Base-by-base conservation (phyloP, 169 alveolate species). In the Plasmodium blacklocki region DNA sequence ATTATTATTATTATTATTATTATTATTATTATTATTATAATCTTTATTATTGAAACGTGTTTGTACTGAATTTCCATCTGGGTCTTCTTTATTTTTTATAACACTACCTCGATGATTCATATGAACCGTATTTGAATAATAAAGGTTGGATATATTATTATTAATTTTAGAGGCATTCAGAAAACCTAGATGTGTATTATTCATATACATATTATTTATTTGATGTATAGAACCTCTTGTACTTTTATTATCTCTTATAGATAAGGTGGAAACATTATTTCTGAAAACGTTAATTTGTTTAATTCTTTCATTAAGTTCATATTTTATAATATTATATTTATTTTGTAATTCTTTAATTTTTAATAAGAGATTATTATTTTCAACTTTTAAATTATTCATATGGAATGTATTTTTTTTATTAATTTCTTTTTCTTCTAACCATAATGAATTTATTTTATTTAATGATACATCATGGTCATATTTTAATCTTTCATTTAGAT, bases 361-460 rank as follows among this genome's bases (percentile, higher is more conserved):
- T 19, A 58, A 45, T 19, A 32, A 12, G 7, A 83, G 45, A 14
- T 58, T 83, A 26, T 18, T 47, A 19, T 83, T 83, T 45, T 83
- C 85, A 21, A 59, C 26, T 45, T 43, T 67, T 63, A 83, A 47
- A 70, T 19, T 68, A 49, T 62, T 67, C 14, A 83, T 71, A 45
- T 67, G 49, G 21, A 62, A 68, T 5, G 23, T 6, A 14, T n/a
- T 19, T 32, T 71, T 83, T 72, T 29, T 68, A 58, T 83, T 83
- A 62, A 58, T 43, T 19, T 83, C 91, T 29, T 83, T 83, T 62
- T 83, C 91, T 62, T 83, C 91, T 0, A 58, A 29, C 91, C 91
- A 83, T 15, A 83, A 49, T 2, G 49, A 39, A 70, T 83, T 71
- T 19, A 83, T 32, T 54, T 83, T 67, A 56, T 68, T 83, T 7